Conservation (phyloP, 192 early-diverging fungal genomes). For the Entrophospora sp. region DNA sequence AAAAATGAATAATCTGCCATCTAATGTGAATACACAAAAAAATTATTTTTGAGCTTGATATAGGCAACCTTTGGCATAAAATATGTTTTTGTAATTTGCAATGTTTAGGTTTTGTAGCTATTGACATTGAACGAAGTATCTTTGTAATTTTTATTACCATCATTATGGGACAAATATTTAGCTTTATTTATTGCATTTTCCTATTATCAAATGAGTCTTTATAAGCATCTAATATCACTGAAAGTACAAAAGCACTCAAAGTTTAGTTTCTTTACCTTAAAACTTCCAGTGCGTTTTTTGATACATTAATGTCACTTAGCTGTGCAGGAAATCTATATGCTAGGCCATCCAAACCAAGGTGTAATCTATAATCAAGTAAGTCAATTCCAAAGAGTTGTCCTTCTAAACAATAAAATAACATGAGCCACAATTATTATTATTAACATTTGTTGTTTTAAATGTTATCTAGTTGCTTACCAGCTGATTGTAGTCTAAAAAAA, state of each 20-base stretch:
- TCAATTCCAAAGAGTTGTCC: constrained; percentile 10
- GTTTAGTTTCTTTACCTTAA: constrained; percentile 14
- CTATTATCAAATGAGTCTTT: constrained; percentile 4
- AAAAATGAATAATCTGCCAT: background rate
- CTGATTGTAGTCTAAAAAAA: constrained; percentile 4
- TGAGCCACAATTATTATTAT: background rate
- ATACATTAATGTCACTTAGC: constrained; percentile 4
- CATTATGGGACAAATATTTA: background rate
- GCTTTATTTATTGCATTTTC: constrained; percentile 12
- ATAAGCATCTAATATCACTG: background rate
- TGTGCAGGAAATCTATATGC: constrained; percentile 6
- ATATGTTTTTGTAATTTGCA: constrained; percentile 12
- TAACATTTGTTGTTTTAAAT: background rate
- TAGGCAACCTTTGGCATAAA: background rate
- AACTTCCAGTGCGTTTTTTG: constrained; percentile 6
- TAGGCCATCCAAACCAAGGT: constrained; percentile 1
- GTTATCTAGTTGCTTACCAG: background rate
- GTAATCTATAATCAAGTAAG: constrained; percentile 13
- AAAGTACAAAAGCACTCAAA: constrained; percentile 7
- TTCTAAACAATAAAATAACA: background rate
- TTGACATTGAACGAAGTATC: constrained; percentile 1
- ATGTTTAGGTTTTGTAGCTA: constrained; percentile 12
- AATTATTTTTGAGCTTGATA: background rate
- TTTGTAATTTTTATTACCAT: constrained; percentile 4
- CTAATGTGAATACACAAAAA: background rate